Base-by-base conservation (phyloP, 108 stramenopile genomes). In the Cyclostephanos invisitatus region DNA sequence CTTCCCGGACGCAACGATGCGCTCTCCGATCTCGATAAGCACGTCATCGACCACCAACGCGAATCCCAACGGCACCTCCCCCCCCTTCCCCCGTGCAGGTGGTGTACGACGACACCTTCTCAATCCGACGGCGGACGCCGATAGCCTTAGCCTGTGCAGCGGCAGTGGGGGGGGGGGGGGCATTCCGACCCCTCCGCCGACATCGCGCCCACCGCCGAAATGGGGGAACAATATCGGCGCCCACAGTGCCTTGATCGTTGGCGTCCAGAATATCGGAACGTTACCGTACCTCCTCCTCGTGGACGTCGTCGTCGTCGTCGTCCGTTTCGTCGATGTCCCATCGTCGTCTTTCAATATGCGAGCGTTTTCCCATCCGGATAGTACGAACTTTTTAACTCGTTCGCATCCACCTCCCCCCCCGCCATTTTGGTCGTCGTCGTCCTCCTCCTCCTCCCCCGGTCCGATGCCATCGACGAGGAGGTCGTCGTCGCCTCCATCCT, bases 231-330 rank as follows among this genome's bases (percentile, higher is more conserved):
- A 42, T 18, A 84, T 47, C n/a, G 77, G 81, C 57, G 72, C 78
- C 85, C 85, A 86, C 5, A 86, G 75, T 8, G 85, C 85, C 51
- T 86, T 86, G 56, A 86, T 86, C 28, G 82, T 86, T 27, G 85
- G 85, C 21, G 85, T 86, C 85, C 85, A 86, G 50, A 73, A 69
- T 27, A 86, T 72, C 17, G 85, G 85, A 32, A 86, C 18, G 51
- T 76, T 76, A 6, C 83, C 83, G 28, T 38, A 72, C 35, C 74
- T 57, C 62, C 57, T 80, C 27, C 54, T 28, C 25, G 22, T 17
- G 35, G 7, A 42, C 42, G n/a, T 46, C 1, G 44, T 3, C 32
- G 32, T 32, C 32, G 32, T 32, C 4, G 32, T 32, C n/a, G n/a
- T n/a, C n/a, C n/a, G n/a, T n/a, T n/a, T n/a, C 40, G 36, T 36